Evolutionary conservation across 2,329 filamentous ascomycete genomes (phyloP), one percentile per base, ranked within the genome.

Genomic region (Whalleya microplaca): DNA sequence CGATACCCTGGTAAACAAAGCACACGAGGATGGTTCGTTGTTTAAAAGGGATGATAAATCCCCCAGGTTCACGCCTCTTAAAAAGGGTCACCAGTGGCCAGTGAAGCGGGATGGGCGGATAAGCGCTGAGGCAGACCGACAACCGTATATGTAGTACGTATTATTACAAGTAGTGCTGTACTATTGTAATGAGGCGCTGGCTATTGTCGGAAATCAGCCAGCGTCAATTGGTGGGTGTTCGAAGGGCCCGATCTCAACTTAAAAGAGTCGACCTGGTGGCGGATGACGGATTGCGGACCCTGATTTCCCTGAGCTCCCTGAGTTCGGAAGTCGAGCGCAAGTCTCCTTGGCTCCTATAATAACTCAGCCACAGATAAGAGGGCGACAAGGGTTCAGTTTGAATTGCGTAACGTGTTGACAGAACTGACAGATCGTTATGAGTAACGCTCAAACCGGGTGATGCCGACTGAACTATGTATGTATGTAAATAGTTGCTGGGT

Each of bases 131-230:
- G 32, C 32, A 12, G 32, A 37, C 32, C 32, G 32, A 37, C 9
- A 16, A 3, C 32, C 32, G 32, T 37, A 37, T 37, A 12, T 29
- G 27, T 16, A 37, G 32, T 37, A 3, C 6, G 32, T 3, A 37
- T 8, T 8, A 14, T 45, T 45, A 45, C 14, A 12, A 27, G 14
- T 12, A 23, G n/a, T 6, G 41, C 56, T 59, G 51, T n/a, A n/a
- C n/a, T n/a, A n/a, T n/a, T n/a, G n/a, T n/a, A n/a, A n/a, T n/a
- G n/a, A 27, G 41, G 23, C 9, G 4, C 45, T 56, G 53, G 63
- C 21, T 63, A 60, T 61, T 52, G 45, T 61, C 58, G 63, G 63
- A 55, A 63, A 64, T 50, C 53, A 52, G 53, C 9, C n/a, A 37
- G 21, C 32, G 14, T 21, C 53, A 21, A 56, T 56, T 56, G 53